Evolutionary conservation across 805 yeast species (phyloP).

Genomic region (Candida germanica): DNA sequence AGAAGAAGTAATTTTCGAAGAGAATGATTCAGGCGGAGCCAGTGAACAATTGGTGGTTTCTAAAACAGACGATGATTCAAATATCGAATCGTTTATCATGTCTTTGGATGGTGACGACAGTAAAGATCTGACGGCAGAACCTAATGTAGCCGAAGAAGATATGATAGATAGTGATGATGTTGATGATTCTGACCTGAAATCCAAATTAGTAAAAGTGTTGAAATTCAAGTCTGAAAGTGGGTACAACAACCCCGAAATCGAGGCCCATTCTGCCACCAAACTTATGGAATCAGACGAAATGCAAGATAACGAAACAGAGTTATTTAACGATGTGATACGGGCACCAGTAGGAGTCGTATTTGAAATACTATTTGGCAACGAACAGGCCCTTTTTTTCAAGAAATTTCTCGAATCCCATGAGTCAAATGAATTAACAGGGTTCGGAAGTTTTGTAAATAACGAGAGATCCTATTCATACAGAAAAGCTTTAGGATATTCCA

Average conservation of each 20-base stretch:
- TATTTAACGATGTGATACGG: slow-evolving; percentile 47
- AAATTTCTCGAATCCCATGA: slow-evolving; percentile 41
- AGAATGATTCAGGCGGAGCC: not conserved
- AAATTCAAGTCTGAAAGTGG: slow-evolving; percentile 36
- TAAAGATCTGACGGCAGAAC: not conserved
- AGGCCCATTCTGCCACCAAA: slow-evolving; percentile 56
- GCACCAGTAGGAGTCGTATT: slow-evolving; percentile 80
- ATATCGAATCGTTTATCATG: slow-evolving; percentile 29
- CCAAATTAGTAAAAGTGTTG: slow-evolving; percentile 17
- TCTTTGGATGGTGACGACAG: slow-evolving; percentile 38
- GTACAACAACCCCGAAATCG: slow-evolving; percentile 61
- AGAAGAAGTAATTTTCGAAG: slow-evolving; percentile 17
- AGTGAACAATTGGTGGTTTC: slow-evolving; percentile 9
- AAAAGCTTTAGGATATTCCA: slow-evolving; percentile 72
- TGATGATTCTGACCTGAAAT: not conserved
- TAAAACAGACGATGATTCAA: slow-evolving; percentile 16
- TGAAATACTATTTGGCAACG: slow-evolving; percentile 65
- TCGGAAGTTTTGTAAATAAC: slow-evolving; percentile 24
- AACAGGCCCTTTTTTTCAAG: slow-evolving; percentile 39
- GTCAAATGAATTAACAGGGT: slow-evolving; percentile 44
- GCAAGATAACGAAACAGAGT: slow-evolving; percentile 40
- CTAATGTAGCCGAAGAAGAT: slow-evolving; percentile 2
- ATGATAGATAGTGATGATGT: slow-evolving; percentile 3
- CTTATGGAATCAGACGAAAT: slow-evolving; percentile 28
- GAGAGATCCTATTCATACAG: slow-evolving; percentile 59